phyloP scores from a whole-genome alignment of 2,329 filamentous ascomycete species.

The Plectosphaerella cucumerina region DNA sequence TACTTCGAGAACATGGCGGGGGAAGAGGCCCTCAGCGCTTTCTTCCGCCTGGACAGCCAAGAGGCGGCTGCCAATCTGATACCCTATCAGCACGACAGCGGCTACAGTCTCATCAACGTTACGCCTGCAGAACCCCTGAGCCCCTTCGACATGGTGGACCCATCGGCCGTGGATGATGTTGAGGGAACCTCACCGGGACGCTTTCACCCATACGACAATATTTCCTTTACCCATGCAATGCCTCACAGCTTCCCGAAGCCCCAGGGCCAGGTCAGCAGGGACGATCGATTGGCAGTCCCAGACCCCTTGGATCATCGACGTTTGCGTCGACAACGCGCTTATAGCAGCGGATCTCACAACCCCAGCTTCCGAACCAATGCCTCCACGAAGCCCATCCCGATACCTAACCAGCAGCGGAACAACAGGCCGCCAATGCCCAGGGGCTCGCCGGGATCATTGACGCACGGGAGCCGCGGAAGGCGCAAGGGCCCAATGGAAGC shows the following conservation, averaged over 20 bases:
- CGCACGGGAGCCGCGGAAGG: conserved; percentile 3
- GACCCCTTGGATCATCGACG: neutral
- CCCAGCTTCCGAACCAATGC: neutral
- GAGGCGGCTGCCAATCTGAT: neutral
- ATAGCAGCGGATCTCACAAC: neutral
- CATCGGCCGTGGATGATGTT: neutral
- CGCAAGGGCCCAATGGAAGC: conserved; percentile 9
- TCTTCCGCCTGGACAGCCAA: neutral
- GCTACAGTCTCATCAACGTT: neutral
- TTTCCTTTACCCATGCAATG: neutral
- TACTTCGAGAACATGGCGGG: neutral
- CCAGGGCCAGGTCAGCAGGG: neutral
- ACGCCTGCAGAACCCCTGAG: neutral
- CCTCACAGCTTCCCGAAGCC: neutral
- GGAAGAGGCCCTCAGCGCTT: neutral
- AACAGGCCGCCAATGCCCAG: neutral
- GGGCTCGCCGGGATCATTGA: neutral
- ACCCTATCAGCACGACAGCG: neutral
- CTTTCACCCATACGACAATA: neutral
- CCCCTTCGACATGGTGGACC: neutral
- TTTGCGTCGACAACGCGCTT: neutral
- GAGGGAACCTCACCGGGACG: neutral
- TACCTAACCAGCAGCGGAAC: neutral
- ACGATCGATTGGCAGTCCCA: neutral
- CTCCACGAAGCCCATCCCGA: neutral